phyloP scores from a whole-genome alignment of 2,329 filamentous ascomycete species.

The Colletotrichum melonis region DNA sequence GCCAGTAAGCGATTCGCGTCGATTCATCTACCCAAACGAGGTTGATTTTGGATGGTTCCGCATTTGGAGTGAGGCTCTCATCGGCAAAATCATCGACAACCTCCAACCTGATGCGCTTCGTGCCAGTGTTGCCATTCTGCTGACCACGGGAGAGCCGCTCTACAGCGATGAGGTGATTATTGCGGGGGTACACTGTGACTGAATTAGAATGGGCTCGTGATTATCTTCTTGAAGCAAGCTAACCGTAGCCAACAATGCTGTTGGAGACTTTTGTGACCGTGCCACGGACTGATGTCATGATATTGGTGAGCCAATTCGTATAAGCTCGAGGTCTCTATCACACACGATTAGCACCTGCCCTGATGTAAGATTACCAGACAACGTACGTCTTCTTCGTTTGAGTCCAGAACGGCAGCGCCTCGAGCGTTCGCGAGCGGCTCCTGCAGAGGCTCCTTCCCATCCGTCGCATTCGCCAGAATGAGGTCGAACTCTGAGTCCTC shows the following conservation, averaged over 20 bases:
- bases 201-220: conserved; percentile 1
- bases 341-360: background rate
- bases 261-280: conserved; percentile 31
- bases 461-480: conserved; percentile 37
- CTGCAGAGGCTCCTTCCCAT: background rate
- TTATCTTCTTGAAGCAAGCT: background rate
- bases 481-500: conserved; percentile 46
- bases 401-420: background rate
- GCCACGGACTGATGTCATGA: conserved; percentile 35
- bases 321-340: conserved; percentile 3
- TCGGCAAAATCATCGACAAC: background rate
- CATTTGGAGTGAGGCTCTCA: background rate
- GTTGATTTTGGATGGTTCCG: background rate
- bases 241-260: conserved; percentile 32
- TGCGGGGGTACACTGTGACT: conserved; percentile 18
- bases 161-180: conserved; percentile 13
- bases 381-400: conserved; percentile 9
- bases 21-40: conserved; percentile 32
- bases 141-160: conserved; percentile 16
- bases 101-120: conserved; percentile 27
- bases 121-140: conserved; percentile 8
- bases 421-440: background rate
- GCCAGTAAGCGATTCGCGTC: conserved; percentile 28
- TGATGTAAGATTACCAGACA: background rate
- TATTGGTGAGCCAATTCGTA: conserved; percentile 22